Conservation (phyloP, 257 asterid species). For the Scutellaria baicalensis region DNA sequence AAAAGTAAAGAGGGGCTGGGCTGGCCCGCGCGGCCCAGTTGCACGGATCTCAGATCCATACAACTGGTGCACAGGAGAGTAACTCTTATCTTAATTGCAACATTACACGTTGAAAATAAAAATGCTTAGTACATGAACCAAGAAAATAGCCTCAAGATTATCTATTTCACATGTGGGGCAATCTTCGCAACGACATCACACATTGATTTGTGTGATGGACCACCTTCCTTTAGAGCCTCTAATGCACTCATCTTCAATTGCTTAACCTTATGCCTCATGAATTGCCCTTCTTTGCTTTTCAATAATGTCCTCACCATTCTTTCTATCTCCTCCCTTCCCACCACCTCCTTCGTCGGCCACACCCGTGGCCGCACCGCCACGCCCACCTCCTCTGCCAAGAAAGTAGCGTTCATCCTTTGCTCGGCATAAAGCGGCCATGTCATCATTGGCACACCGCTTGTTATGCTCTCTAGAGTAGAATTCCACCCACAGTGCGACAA, state of each 20-base stretch:
- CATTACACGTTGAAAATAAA: too few species aligned
- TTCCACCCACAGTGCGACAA: constrained; percentile 74
- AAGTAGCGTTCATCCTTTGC: constrained; percentile 51
- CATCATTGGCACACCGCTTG: constrained; percentile 44
- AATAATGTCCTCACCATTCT: constrained; percentile 33
- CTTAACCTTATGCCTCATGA: constrained; percentile 26
- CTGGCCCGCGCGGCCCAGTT: too few species aligned
- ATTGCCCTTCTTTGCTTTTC: constrained; percentile 24
- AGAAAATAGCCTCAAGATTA: too few species aligned
- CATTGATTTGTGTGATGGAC: constrained; percentile 33
- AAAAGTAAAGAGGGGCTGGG: too few species aligned
- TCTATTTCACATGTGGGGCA: too few species aligned
- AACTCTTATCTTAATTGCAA: too few species aligned
- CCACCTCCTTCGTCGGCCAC: constrained; percentile 35
- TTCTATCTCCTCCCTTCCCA: constrained; percentile 50
- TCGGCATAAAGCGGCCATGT: constrained; percentile 76
- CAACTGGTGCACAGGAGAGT: too few species aligned
- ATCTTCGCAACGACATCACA: constrained; percentile 17
- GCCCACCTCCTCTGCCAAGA: constrained; percentile 42
- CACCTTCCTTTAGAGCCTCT: constrained; percentile 23
- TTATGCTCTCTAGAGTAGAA: constrained; percentile 47
- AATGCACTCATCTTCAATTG: constrained; percentile 27
- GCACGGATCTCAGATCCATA: too few species aligned
- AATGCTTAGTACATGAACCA: too few species aligned
- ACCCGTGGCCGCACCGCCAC: constrained; percentile 43